A percentile compares a stretch with the other conserved stretches of the same genome.
Evolutionary conservation across 1,284 basidiomycete genomes (phyloP).

Genomic region (Moesziomyces antarcticus): DNA sequence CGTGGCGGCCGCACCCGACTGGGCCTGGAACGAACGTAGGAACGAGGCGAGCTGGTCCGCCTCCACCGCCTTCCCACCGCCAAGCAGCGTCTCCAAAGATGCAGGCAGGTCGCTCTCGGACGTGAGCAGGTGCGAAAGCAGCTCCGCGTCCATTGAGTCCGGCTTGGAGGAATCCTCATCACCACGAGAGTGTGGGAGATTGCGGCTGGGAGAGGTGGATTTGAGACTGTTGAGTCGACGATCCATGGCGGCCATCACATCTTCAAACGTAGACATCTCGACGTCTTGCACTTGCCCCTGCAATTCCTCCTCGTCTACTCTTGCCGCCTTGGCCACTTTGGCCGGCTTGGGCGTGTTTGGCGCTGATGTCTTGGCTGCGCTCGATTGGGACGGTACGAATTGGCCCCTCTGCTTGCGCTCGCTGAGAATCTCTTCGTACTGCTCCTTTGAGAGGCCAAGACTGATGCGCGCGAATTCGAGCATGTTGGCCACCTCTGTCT

Average conservation of each 20-base stretch:
- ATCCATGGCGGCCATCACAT: slow-evolving; percentile 45
- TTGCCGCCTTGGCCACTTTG: background rate
- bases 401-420: slow-evolving; percentile 32
- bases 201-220: background rate
- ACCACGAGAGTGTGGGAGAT: background rate
- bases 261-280: slow-evolving; percentile 34
- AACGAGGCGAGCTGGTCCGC: slow-evolving; percentile 26
- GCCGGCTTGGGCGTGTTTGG: background rate
- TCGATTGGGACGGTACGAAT: slow-evolving; percentile 25
- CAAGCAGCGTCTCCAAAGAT: slow-evolving; percentile 5
- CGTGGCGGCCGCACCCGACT: slow-evolving; percentile 6
- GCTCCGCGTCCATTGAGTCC: slow-evolving; percentile 14
- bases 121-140: slow-evolving; percentile 27
- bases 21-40: slow-evolving; percentile 36
- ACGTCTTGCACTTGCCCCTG: background rate
- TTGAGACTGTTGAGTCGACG: slow-evolving; percentile 8
- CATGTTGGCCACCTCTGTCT: slow-evolving; percentile 42
- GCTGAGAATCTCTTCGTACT: slow-evolving; percentile 46
- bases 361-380: too few species aligned
- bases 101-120: slow-evolving; percentile 26
- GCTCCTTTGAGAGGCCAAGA: slow-evolving; percentile 46
- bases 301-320: too few species aligned
- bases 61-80: background rate
- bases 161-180: background rate
- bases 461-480: slow-evolving; percentile 52